These are phyloP conservation scores for Hypsizygus ulmarius DNA, from an alignment of 1,284 basidiomycete species.

Conservation along the genomic window DNA sequence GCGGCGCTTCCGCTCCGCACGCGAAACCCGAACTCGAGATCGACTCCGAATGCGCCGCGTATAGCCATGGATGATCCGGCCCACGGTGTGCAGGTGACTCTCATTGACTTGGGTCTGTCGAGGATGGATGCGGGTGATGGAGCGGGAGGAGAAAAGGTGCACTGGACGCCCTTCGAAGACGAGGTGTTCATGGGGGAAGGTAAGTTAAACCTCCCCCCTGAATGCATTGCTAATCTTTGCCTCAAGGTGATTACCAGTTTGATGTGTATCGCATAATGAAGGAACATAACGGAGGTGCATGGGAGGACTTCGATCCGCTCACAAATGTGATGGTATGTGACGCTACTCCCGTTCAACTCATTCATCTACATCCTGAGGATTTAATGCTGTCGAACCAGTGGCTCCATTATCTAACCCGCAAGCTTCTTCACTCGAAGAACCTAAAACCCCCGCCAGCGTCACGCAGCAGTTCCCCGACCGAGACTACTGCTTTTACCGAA, in stretches of 20 bases:
- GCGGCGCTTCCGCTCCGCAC: slow-evolving; percentile 28
- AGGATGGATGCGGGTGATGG: slow-evolving; percentile 65
- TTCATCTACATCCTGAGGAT: neutral
- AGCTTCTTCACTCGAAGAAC: slow-evolving; percentile 69
- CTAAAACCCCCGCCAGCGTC: slow-evolving; percentile 49
- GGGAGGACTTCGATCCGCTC: slow-evolving; percentile 74
- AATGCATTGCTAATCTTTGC: neutral
- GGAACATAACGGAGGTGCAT: slow-evolving; percentile 53
- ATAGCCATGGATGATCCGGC: slow-evolving; percentile 56
- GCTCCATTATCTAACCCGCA: slow-evolving; percentile 75
- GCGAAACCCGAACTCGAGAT: slow-evolving; percentile 29
- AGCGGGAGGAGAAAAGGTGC: slow-evolving; percentile 41
- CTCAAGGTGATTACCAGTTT: slow-evolving; percentile 85
- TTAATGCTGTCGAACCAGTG: slow-evolving; percentile 47
- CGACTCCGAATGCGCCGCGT: slow-evolving; percentile 26
- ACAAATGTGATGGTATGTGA: slow-evolving; percentile 85
- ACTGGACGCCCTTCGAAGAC: slow-evolving; percentile 77
- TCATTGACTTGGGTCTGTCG: slow-evolving; percentile 95
- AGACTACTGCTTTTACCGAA: slow-evolving; percentile 44
- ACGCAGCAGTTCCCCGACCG: slow-evolving; percentile 23
- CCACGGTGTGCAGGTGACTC: slow-evolving; percentile 71
- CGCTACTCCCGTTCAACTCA: neutral
- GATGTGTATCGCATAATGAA: slow-evolving; percentile 93
- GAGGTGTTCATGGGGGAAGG: slow-evolving; percentile 85
- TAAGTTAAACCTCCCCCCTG: slow-evolving; percentile 23